Evolutionary conservation across 1,139 yeast species (phyloP).

Genomic region (Pichia sp.): DNA sequence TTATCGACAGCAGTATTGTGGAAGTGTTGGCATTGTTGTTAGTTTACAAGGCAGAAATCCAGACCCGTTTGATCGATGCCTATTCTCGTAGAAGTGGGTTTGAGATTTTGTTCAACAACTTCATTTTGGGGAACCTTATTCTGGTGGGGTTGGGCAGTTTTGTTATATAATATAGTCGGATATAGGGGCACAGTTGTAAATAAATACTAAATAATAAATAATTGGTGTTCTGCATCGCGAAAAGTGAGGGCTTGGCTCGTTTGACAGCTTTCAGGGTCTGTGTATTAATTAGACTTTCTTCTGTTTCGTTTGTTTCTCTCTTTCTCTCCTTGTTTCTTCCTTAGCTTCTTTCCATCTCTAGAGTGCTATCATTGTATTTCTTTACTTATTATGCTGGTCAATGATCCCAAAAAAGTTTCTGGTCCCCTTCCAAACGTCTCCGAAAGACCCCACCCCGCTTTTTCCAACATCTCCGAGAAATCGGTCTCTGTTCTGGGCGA

Average conservation of each 20-base stretch:
- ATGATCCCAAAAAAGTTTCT: not conserved
- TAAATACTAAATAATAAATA: not conserved
- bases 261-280: not conserved
- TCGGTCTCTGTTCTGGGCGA: not conserved
- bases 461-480: not conserved
- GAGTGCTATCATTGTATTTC: not conserved
- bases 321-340: not conserved
- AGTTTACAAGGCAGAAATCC: slow-evolving; percentile 29
- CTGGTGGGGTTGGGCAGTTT: slow-evolving; percentile 32
- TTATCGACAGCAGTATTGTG: slow-evolving; percentile 24
- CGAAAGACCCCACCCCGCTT: not conserved
- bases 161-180: slow-evolving; percentile 23
- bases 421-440: not conserved
- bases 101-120: slow-evolving; percentile 29
- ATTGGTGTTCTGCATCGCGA: not conserved
- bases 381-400: not conserved
- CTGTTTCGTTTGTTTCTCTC: too few species aligned
- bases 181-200: not conserved
- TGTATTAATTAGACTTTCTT: too few species aligned
- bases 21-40: slow-evolving; percentile 26
- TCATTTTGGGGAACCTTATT: slow-evolving; percentile 29
- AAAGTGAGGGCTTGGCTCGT: not conserved
- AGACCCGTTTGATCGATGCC: slow-evolving; percentile 24
- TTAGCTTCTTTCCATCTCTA: not conserved
- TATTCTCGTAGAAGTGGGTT: slow-evolving; percentile 28